A percentile compares a stretch with the other conserved stretches of the same genome.
Conservation (phyloP, 768 basidiomycete genomes). For the Rhodotorula kratochvilovae region DNA sequence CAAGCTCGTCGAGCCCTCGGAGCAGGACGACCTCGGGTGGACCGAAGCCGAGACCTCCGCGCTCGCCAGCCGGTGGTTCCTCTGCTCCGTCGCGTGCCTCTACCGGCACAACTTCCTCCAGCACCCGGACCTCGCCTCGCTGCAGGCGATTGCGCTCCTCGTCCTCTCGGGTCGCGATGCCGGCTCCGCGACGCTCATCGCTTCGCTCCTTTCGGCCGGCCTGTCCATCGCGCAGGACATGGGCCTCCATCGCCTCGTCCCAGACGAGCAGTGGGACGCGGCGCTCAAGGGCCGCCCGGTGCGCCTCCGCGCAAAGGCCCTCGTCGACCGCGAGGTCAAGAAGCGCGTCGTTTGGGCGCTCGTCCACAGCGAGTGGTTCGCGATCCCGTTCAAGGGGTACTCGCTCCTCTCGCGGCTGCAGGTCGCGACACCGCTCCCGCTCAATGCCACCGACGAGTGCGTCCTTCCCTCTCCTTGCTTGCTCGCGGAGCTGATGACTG, state of each 20-base stretch:
- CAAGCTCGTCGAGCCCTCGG: conserved; percentile 18
- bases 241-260: conserved; percentile 20
- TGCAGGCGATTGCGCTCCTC: conserved; percentile 33
- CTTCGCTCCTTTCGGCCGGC: conserved; percentile 33
- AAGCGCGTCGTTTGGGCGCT: conserved; percentile 32
- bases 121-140: conserved; percentile 26
- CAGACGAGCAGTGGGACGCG: conserved; percentile 24
- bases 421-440: conserved; percentile 32
- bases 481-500: too few species aligned
- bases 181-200: conserved; percentile 34
- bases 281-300: conserved; percentile 2
- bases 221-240: conserved; percentile 38
- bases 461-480: neutral
- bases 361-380: conserved; percentile 30
- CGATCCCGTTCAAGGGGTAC: conserved; percentile 28
- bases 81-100: conserved; percentile 26
- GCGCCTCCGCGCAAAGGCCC: conserved; percentile 2
- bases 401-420: conserved; percentile 14
- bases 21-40: conserved; percentile 21
- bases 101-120: conserved; percentile 35
- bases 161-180: conserved; percentile 38
- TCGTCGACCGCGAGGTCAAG: conserved; percentile 34
- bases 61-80: conserved; percentile 23
- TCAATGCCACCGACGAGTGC: conserved; percentile 33
- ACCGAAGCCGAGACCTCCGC: conserved; percentile 19